These are phyloP conservation scores for Mesostigma viride DNA, from an alignment of 139 green algal species.

Conservation along the genomic window DNA sequence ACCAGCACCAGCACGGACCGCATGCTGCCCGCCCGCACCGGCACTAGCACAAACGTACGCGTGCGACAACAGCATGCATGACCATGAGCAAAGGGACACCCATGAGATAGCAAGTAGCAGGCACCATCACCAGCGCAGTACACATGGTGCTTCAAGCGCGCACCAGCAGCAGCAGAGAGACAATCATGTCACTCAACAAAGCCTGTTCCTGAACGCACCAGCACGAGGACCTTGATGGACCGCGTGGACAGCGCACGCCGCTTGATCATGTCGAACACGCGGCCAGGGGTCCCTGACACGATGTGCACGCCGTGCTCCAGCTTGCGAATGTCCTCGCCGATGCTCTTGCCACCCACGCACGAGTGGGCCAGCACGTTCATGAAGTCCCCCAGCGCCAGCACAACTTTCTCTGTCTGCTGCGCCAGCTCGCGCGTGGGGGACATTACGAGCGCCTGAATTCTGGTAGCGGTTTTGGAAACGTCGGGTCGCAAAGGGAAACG, in stretches of 20 bases:
- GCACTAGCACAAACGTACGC: too few relatives aligned
- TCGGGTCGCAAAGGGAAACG: not conserved
- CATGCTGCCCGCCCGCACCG: too few relatives aligned
- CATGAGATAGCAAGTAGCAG: too few relatives aligned
- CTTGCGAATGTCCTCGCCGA: conserved; percentile 91
- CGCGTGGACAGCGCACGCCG: conserved; percentile 54
- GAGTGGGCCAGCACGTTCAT: conserved; percentile 82
- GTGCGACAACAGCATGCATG: too few relatives aligned
- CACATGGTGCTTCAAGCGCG: too few relatives aligned
- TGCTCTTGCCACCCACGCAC: conserved; percentile 87
- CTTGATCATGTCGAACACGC: conserved; percentile 99
- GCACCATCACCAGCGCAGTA: too few relatives aligned
- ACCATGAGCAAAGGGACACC: too few relatives aligned
- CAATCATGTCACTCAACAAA: too few relatives aligned
- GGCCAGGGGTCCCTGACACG: conserved; percentile 91
- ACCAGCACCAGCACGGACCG: too few relatives aligned
- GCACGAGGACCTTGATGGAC: conserved; percentile 55
- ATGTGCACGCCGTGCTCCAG: conserved; percentile 72
- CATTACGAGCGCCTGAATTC: conserved; percentile 73
- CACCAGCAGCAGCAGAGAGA: too few relatives aligned
- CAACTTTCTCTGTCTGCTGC: conserved; percentile 85
- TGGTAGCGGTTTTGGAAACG: too few relatives aligned
- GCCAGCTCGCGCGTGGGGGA: conserved; percentile 95
- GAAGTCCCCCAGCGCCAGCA: conserved; percentile 82
- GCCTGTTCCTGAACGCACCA: too few relatives aligned